Percentiles rank a stretch among this genome's conserved stretches.
phyloP scores from a whole-genome alignment of 306 rosid genomes.

The Sicyos baderoa region DNA sequence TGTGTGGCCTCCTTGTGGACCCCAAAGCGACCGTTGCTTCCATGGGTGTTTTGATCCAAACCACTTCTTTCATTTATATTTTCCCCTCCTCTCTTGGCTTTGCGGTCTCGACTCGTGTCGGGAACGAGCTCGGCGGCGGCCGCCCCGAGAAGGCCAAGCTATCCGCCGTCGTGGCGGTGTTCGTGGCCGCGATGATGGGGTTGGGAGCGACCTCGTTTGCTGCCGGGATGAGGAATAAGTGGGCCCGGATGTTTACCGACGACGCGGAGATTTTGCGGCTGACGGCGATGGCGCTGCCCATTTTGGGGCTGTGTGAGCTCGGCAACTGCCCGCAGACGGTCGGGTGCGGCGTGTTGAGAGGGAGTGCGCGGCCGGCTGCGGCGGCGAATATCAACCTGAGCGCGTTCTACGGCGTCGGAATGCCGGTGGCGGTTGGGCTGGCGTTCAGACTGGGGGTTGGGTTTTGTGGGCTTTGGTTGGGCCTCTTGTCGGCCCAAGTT shows the following conservation, averaged over 20 bases:
- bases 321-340: slow-evolving; percentile 98
- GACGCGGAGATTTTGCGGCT: slow-evolving; percentile 52
- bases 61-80: slow-evolving; percentile 74
- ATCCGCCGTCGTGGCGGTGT: slow-evolving; percentile 52
- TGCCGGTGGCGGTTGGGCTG: slow-evolving; percentile 86
- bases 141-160: slow-evolving; percentile 34
- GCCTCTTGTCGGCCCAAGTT: slow-evolving; percentile 75
- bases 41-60: slow-evolving; percentile 84
- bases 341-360: slow-evolving; percentile 75
- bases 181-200: slow-evolving; percentile 50
- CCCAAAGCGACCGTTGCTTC: slow-evolving; percentile 82
- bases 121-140: slow-evolving; percentile 68
- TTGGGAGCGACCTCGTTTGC: slow-evolving; percentile 53
- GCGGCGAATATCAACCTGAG: slow-evolving; percentile 80
- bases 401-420: slow-evolving; percentile 79
- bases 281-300: slow-evolving; percentile 63
- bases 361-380: slow-evolving; percentile 70
- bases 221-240: slow-evolving; percentile 38
- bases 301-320: slow-evolving; percentile 83
- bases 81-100: slow-evolving; percentile 75
- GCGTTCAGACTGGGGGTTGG: slow-evolving; percentile 54
- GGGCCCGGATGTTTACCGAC: slow-evolving; percentile 66
- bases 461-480: slow-evolving; percentile 86
- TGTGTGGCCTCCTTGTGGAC: slow-evolving; percentile 68
- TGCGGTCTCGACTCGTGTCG: slow-evolving; percentile 82